Conservation (phyloP, 176 grass and related monocot genomes). For the Neostapfia colusana region DNA sequence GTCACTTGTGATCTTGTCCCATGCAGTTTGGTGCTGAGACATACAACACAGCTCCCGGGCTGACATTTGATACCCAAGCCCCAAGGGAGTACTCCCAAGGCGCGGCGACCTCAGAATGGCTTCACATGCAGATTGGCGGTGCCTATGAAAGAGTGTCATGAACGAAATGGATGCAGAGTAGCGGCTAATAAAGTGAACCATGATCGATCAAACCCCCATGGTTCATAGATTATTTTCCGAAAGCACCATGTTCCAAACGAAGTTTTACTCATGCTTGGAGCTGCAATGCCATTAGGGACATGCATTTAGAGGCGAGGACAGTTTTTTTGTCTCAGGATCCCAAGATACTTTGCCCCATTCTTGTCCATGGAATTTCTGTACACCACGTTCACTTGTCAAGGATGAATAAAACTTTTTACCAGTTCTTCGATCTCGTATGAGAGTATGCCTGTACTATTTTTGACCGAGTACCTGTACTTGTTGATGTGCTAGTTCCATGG, state of each 20-base stretch:
- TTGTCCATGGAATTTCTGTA: conserved; percentile 38
- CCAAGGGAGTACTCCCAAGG: conserved; percentile 66
- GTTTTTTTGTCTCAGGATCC: background rate
- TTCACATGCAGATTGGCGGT: conserved; percentile 87
- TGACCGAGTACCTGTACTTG: background rate
- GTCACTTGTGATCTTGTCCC: background rate
- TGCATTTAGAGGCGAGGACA: conserved; percentile 35
- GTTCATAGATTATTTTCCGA: conserved; percentile 44
- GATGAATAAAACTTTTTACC: conserved; percentile 12
- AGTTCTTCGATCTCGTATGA: background rate
- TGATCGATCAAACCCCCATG: conserved; percentile 29
- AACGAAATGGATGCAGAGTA: conserved; percentile 20
- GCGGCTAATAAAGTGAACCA: conserved; percentile 26
- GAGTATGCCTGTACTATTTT: background rate
- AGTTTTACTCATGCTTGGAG: conserved; percentile 52
- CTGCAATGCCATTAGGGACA: conserved; percentile 48
- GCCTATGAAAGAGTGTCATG: conserved; percentile 81
- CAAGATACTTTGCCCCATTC: background rate
- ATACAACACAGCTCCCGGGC: conserved; percentile 55
- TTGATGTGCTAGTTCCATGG: background rate
- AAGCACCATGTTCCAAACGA: conserved; percentile 47
- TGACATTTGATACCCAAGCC: conserved; percentile 64
- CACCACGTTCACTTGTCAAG: background rate
- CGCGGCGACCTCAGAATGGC: conserved; percentile 62
- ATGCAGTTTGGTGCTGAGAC: conserved; percentile 53